Conservation (phyloP, 2,329 filamentous ascomycete genomes). For the Penicillium decumbens region DNA sequence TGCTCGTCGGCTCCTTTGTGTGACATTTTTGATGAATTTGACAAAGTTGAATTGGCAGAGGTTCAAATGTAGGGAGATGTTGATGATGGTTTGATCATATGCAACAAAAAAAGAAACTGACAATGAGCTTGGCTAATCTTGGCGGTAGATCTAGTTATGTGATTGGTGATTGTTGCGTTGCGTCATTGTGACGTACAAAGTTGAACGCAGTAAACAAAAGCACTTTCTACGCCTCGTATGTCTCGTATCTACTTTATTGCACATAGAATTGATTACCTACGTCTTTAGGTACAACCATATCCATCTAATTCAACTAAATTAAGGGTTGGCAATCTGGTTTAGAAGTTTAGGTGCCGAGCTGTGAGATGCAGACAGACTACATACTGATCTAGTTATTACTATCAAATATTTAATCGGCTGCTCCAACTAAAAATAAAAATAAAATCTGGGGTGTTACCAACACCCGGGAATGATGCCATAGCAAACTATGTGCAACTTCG, state of each 20-base stretch:
- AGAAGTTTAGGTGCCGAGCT: neutral
- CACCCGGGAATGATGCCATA: too few species aligned
- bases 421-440: too few species aligned
- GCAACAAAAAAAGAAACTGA: conserved; percentile 1
- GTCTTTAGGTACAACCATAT: too few species aligned
- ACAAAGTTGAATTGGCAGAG: neutral
- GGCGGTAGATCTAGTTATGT: conserved; percentile 1
- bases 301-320: neutral
- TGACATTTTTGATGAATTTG: neutral
- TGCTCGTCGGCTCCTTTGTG: conserved; percentile 2
- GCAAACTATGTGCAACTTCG: too few species aligned
- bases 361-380: neutral
- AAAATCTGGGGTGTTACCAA: too few species aligned
- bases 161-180: neutral
- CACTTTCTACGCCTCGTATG: too few species aligned
- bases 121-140: conserved; percentile 6
- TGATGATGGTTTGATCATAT: neutral
- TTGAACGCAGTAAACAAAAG: too few species aligned
- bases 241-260: too few species aligned
- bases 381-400: too few species aligned
- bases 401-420: too few species aligned
- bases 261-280: too few species aligned
- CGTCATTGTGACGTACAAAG: neutral
- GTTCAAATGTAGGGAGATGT: neutral
- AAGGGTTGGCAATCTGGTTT: neutral